phyloP scores from a whole-genome alignment of 1,284 basidiomycete species.

The Apiotrichum gracile region DNA sequence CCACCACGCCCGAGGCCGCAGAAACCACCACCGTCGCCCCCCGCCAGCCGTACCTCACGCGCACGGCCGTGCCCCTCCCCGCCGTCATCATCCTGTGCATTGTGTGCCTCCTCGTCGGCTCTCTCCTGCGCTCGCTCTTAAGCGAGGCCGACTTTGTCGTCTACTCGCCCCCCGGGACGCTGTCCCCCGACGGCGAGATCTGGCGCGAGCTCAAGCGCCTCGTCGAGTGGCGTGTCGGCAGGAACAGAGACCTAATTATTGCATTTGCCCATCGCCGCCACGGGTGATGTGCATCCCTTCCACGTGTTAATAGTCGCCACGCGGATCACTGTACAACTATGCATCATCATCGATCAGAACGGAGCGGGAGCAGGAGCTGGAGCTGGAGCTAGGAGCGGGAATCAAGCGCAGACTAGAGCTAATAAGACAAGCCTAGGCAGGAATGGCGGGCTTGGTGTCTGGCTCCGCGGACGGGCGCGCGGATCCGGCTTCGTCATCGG shows the following conservation, averaged over 20 bases:
- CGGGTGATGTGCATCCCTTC: no score
- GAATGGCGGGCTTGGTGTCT: not conserved
- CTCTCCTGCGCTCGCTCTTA: slow-evolving; percentile 75
- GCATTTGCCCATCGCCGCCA: slow-evolving; percentile 30
- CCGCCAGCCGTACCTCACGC: slow-evolving; percentile 2
- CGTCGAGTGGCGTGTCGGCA: slow-evolving; percentile 53
- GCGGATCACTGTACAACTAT: slow-evolving; percentile 15
- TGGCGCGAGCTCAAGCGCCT: slow-evolving; percentile 79
- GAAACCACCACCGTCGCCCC: not conserved
- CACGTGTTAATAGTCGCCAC: no score
- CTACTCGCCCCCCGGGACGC: slow-evolving; percentile 58
- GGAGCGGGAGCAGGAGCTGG: not conserved
- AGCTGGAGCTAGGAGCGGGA: not conserved
- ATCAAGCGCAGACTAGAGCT: no score
- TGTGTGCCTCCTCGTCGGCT: slow-evolving; percentile 86
- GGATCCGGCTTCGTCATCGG: not conserved
- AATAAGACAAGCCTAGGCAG: not conserved
- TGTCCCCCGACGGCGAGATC: slow-evolving; percentile 47
- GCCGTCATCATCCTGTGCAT: slow-evolving; percentile 68
- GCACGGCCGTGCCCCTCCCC: slow-evolving; percentile 34
- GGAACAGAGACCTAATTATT: slow-evolving; percentile 51
- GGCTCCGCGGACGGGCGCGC: not conserved
- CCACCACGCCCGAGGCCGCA: slow-evolving; percentile 12
- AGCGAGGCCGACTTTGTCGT: slow-evolving; percentile 77
- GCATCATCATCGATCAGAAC: slow-evolving; percentile 7